Conservation (phyloP, 2,329 filamentous ascomycete genomes). For the Colletotrichum orbiculare region DNA sequence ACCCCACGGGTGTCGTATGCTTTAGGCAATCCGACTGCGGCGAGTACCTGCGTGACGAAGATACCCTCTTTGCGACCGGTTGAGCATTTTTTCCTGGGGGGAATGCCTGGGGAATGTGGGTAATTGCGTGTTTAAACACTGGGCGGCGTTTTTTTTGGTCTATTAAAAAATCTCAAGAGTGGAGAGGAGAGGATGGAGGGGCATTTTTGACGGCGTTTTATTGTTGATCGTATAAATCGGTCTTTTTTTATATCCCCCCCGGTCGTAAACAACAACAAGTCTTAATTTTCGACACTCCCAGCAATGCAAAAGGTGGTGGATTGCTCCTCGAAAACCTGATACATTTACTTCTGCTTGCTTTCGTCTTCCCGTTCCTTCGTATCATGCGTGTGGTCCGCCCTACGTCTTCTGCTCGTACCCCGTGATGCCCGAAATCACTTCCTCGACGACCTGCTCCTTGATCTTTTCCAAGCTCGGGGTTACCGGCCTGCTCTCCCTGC, state of each 20-base stretch:
- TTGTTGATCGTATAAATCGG: conserved; percentile 28
- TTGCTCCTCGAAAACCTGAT: conserved; percentile 11
- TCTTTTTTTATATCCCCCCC: conserved; percentile 17
- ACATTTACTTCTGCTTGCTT: neutral
- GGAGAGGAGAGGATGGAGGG: conserved; percentile 23
- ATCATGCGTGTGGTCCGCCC: neutral
- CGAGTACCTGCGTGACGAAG: conserved; percentile 90
- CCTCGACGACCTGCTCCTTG: conserved; percentile 29
- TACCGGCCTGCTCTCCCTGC: conserved; percentile 62
- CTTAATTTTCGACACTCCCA: neutral
- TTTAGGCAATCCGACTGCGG: conserved; percentile 95
- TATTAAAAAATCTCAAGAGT: conserved; percentile 19
- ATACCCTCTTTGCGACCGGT: conserved; percentile 70
- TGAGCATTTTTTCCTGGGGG: conserved; percentile 42
- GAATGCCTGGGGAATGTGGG: neutral
- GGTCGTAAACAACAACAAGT: conserved; percentile 14
- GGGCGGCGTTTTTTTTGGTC: conserved; percentile 33
- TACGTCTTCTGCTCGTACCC: conserved; percentile 39
- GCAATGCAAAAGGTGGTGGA: neutral
- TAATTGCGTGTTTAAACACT: conserved; percentile 11
- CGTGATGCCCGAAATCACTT: conserved; percentile 38
- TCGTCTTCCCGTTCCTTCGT: neutral
- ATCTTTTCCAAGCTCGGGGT: conserved; percentile 54
- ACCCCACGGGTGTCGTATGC: conserved; percentile 88
- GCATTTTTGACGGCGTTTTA: conserved; percentile 34